Evolutionary conservation across 2,329 filamentous ascomycete genomes (phyloP).

Genomic region (Fusarium odoratissimum): DNA sequence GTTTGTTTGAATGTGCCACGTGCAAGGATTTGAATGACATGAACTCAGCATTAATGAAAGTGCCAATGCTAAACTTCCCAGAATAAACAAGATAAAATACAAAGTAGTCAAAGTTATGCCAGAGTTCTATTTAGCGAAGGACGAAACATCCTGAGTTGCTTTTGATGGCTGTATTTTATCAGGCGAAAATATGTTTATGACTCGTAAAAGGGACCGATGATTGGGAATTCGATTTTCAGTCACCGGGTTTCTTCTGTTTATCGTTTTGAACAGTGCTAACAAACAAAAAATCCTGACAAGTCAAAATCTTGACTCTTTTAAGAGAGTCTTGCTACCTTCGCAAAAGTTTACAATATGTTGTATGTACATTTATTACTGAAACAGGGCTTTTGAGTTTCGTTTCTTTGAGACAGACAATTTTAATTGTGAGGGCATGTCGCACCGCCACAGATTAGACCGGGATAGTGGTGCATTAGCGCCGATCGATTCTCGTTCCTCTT

Average conservation of each 20-base stretch:
- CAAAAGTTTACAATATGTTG: no score
- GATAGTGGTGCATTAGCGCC: constrained; percentile 51
- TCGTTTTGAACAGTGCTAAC: neutral
- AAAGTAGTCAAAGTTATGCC: no score
- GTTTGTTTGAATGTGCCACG: constrained; percentile 21
- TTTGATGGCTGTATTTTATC: neutral
- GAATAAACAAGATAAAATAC: neutral
- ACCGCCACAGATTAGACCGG: constrained; percentile 50
- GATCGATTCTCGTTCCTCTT: constrained; percentile 44
- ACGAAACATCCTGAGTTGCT: neutral
- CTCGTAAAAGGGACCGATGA: neutral
- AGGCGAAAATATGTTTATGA: neutral
- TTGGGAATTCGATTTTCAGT: constrained; percentile 3
- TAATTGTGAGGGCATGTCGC: constrained; percentile 37
- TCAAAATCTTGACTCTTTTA: neutral
- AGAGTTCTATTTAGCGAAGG: no score
- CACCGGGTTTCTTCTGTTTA: neutral
- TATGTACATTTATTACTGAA: neutral
- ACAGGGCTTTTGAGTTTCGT: neutral
- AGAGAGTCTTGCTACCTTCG: neutral
- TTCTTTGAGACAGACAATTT: constrained; percentile 11
- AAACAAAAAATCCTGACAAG: no score
- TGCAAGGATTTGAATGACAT: constrained; percentile 13
- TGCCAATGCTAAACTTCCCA: neutral
- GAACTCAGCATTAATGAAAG: neutral